phyloP scores from a whole-genome alignment of 208 protist species.

The Zelonia costaricensis region DNA sequence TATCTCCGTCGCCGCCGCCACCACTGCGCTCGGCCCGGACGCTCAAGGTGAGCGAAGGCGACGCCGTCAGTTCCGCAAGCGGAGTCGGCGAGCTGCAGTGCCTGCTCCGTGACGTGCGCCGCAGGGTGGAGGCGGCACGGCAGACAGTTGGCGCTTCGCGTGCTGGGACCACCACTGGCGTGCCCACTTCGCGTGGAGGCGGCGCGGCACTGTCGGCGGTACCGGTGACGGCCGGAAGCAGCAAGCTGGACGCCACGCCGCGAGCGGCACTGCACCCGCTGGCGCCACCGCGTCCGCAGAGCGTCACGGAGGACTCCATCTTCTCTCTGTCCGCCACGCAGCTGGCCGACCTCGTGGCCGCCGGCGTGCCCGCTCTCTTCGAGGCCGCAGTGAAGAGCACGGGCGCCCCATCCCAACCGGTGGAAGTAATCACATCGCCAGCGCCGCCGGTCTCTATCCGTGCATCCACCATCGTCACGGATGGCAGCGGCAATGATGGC shows the following conservation, averaged over 20 bases:
- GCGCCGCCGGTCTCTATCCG: too few species aligned
- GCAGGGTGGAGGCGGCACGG: neutral
- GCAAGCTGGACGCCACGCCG: neutral
- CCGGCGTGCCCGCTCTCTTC: constrained; percentile 36
- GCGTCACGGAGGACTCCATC: constrained; percentile 62
- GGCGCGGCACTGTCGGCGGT: neutral
- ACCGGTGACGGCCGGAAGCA: constrained; percentile 2
- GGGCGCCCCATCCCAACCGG: too few species aligned
- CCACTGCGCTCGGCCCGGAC: neutral
- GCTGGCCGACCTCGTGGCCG: constrained; percentile 30
- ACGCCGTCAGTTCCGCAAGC: neutral
- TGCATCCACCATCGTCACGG: too few species aligned
- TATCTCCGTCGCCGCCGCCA: neutral
- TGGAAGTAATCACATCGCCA: too few species aligned
- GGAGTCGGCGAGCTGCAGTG: neutral
- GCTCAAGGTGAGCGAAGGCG: neutral
- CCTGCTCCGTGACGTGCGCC: constrained; percentile 1
- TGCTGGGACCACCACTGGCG: too few species aligned
- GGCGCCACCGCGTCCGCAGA: constrained; percentile 39
- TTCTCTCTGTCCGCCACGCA: constrained; percentile 58
- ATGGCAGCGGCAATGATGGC: too few species aligned
- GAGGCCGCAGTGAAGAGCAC: too few species aligned
- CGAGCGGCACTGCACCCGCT: constrained; percentile 28
- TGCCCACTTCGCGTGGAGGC: too few species aligned
- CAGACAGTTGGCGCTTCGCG: too few species aligned